A percentile compares a stretch with the other conserved stretches of the same genome.
phyloP scores from a whole-genome alignment of 1,139 yeast species.

The Petasospora fabianii region DNA sequence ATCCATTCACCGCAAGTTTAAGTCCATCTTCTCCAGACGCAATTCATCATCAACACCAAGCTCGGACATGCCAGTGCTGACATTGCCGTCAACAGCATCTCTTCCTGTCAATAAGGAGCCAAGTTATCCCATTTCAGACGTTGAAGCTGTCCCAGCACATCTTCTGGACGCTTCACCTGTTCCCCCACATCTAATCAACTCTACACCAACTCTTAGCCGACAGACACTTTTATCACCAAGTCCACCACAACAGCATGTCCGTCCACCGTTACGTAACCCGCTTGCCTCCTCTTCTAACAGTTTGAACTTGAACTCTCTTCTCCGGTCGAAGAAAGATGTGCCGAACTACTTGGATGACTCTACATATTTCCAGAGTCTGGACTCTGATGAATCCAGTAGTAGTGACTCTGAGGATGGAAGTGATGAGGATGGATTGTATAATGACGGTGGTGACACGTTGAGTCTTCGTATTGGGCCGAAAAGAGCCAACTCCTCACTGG shows the following conservation, averaged over 20 bases:
- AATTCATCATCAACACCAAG: slow-evolving; percentile 16
- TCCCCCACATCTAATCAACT: background rate
- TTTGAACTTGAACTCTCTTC: slow-evolving; percentile 21
- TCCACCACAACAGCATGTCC: background rate
- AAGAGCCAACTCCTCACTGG: slow-evolving; percentile 16
- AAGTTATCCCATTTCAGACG: background rate
- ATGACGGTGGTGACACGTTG: slow-evolving; percentile 19
- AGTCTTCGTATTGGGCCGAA: slow-evolving; percentile 23
- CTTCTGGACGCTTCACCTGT: too few relatives aligned
- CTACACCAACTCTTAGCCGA: background rate
- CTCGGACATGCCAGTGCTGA: slow-evolving; percentile 4
- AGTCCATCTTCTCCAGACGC: slow-evolving; percentile 24
- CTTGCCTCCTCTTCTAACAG: slow-evolving; percentile 25
- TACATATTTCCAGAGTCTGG: slow-evolving; percentile 19
- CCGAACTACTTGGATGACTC: slow-evolving; percentile 24
- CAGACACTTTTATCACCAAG: background rate
- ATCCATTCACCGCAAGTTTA: slow-evolving; percentile 21
- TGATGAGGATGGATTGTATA: slow-evolving; percentile 18
- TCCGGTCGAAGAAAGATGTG: slow-evolving; percentile 23
- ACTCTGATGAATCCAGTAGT: slow-evolving; percentile 11
- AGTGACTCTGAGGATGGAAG: slow-evolving; percentile 11
- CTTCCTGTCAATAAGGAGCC: slow-evolving; percentile 1
- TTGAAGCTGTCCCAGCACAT: background rate
- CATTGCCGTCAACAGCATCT: slow-evolving; percentile 9
- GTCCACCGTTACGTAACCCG: slow-evolving; percentile 10